phyloP scores from a whole-genome alignment of 129 eudicot genomes.

The Helianthus tuberosus region DNA sequence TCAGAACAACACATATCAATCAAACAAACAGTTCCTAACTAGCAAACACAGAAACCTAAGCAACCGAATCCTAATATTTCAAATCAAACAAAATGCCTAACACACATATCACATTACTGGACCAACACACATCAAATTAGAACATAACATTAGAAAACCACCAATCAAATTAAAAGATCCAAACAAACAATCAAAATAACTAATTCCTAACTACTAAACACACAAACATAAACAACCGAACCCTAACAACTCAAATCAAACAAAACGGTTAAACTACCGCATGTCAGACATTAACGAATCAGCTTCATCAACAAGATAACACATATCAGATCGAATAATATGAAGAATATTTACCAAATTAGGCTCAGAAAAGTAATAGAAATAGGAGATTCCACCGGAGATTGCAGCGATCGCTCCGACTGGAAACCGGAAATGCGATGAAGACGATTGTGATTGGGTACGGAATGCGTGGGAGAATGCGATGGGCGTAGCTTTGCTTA shows the following conservation, averaged over 20 bases:
- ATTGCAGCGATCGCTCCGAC: slow-evolving; percentile 88
- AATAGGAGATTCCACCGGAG: slow-evolving; percentile 80
- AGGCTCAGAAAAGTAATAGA: slow-evolving; percentile 58
- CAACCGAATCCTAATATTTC: slow-evolving; percentile 4
- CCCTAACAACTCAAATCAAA: no score
- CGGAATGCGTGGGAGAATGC: slow-evolving; percentile 43
- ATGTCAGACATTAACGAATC: no score
- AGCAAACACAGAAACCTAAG: slow-evolving; percentile 16
- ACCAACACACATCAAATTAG: no score
- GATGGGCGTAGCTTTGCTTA: slow-evolving; percentile 60
- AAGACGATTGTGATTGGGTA: slow-evolving; percentile 29
- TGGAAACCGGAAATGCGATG: slow-evolving; percentile 43
- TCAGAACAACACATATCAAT: not conserved
- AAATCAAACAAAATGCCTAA: not conserved
- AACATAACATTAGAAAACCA: no score
- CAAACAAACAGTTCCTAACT: not conserved
- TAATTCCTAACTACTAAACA: no score
- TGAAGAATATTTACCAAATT: slow-evolving; percentile 52
- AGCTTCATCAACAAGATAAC: no score
- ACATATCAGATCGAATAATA: not conserved
- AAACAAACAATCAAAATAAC: no score
- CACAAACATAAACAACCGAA: no score
- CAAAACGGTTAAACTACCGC: no score
- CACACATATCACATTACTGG: no score
- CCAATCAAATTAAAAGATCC: no score